phyloP scores from a whole-genome alignment of 768 basidiomycete genomes.

The Naganishia antarctica region DNA sequence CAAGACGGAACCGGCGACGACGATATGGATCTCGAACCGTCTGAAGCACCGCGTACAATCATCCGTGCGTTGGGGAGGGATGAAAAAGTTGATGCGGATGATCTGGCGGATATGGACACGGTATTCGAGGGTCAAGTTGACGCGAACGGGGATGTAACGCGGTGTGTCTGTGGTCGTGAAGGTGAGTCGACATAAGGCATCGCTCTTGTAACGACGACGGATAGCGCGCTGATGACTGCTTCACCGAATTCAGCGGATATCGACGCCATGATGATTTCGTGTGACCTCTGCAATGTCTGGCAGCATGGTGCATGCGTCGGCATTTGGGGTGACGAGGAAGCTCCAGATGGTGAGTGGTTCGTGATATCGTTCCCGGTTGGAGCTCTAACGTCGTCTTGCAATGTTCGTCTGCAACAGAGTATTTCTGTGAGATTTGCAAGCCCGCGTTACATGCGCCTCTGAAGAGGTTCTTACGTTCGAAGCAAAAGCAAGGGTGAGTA shows the following conservation, averaged over 20 bases:
- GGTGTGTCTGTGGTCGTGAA: slow-evolving; percentile 39
- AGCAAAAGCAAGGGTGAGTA: slow-evolving; percentile 62
- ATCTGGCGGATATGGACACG: slow-evolving; percentile 28
- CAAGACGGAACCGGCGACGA: background rate
- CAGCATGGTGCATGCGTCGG: slow-evolving; percentile 97
- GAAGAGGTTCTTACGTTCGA: slow-evolving; percentile 40
- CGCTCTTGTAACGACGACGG: slow-evolving; percentile 16
- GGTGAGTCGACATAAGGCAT: slow-evolving; percentile 33
- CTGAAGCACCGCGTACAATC: too few species aligned
- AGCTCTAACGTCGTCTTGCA: slow-evolving; percentile 41
- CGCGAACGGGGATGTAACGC: slow-evolving; percentile 37
- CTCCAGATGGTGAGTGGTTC: slow-evolving; percentile 46
- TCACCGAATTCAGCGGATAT: slow-evolving; percentile 50
- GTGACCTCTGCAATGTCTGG: slow-evolving; percentile 95
- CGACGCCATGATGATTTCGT: slow-evolving; percentile 95
- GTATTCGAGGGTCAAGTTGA: slow-evolving; percentile 29
- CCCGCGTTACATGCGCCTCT: slow-evolving; percentile 80
- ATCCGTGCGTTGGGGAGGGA: slow-evolving; percentile 25
- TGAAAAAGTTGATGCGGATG: slow-evolving; percentile 24
- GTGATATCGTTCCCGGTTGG: slow-evolving; percentile 51
- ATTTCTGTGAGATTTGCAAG: slow-evolving; percentile 88
- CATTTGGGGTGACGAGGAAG: slow-evolving; percentile 57
- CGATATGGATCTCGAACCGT: background rate
- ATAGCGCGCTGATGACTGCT: background rate
- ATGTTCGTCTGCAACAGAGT: slow-evolving; percentile 61